Conservation (phyloP, 2,329 filamentous ascomycete species). For the Colletotrichum kahawae region DNA sequence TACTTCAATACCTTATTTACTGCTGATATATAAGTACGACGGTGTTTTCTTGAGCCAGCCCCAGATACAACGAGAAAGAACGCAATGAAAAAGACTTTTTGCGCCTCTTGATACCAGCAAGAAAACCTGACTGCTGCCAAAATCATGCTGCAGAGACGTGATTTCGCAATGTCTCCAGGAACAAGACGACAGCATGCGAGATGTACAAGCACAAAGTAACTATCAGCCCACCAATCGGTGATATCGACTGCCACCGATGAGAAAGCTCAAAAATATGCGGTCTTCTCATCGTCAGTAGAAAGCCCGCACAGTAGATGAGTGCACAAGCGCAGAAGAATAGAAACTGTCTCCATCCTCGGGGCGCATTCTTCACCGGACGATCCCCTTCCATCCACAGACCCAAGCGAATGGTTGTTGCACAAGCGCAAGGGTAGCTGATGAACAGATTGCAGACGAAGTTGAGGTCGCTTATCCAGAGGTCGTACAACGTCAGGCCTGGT, state of each 20-base stretch:
- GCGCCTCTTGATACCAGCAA: neutral
- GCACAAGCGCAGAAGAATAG: neutral
- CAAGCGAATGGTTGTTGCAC: neutral
- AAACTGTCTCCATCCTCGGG: neutral
- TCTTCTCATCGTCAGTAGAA: neutral
- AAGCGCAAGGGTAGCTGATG: neutral
- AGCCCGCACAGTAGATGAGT: neutral
- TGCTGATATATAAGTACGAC: neutral
- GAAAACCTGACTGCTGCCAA: neutral
- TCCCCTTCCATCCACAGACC: neutral
- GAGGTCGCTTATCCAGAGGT: neutral
- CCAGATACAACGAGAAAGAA: neutral
- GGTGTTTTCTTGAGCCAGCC: neutral
- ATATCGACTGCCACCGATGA: neutral
- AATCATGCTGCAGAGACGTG: neutral
- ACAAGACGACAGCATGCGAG: neutral
- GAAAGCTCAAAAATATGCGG: neutral
- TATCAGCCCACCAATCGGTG: neutral
- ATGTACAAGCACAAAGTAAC: neutral
- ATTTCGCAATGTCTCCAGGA: neutral
- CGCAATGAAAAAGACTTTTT: neutral
- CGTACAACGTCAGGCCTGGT: neutral
- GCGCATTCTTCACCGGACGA: neutral
- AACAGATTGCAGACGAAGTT: neutral
- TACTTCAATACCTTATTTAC: neutral